Base-by-base conservation (phyloP, 208 protist genomes). In the Herpetomonas samuelpessoai region DNA sequence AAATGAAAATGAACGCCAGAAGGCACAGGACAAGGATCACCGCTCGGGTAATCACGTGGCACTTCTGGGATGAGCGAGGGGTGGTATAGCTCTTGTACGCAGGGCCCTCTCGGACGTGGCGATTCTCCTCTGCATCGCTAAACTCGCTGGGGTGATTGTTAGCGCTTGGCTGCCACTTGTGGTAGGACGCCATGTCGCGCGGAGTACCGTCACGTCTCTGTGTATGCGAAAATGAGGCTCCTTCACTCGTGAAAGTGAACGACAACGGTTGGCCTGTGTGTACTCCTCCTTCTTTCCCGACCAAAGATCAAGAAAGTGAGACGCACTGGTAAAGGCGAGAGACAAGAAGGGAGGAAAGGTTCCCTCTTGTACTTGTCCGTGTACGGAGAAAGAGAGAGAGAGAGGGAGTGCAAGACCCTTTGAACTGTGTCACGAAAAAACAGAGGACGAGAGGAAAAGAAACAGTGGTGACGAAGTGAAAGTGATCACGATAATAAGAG, bases 31-130 rank as follows among this genome's bases (percentile, higher is more conserved):
- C 2, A 25, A 41, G 28, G 24, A 60, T 21, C 25, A 19, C 24
- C 22, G 48, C 22, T 22, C 44, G 57, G 16, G 52, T 22, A 3
- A 65, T n/a, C 25, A 71, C 31, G 19, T 29, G 6, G 2, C 38
- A 24, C 10, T 44, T 41, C 45, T 21, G 12, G 4, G 57, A 10
- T 1, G 22, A 1, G 22, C 2, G 55, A 18, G 21, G 39, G 2
- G 46, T 51, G 48, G 57, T 65, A 65, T 16, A 39, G 7, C 9
- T 21, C 26, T 38, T 71, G 57, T 7, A 71, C n/a, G 2, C 18
- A 19, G 30, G 25, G 24, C 31, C 26, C 16, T 21, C 50, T 9
- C 3, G n/a, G 45, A 24, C 10, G 18, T 29, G 10, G 9, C 35
- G 35, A 41, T 41, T 14, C 35, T 41, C 35, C 35, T 41, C 35